Evolutionary conservation across 148 eudicot species (phyloP), one percentile per base, ranked within the genome.

Genomic region (Chenopodium berlandieri): DNA sequence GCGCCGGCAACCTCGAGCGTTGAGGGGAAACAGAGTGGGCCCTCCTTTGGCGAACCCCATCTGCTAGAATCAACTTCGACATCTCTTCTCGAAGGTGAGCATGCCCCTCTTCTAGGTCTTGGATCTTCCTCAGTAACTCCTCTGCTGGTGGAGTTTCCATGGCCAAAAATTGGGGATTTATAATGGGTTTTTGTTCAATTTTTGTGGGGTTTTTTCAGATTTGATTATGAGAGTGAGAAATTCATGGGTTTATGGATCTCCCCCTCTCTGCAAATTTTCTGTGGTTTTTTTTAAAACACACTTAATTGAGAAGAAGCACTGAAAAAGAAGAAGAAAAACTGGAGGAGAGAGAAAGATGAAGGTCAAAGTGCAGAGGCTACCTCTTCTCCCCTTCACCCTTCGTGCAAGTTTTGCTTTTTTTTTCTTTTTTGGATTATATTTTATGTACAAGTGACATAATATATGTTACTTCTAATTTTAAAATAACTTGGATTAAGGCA

Each of bases 1-100:
- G 63, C 77, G 80, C 73, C 48, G 82, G 84, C 13, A 80, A 22
- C 86, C 84, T 76, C 1, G 89, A 72, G 68, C 94, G 86, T 79
- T 90, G 91, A 0, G 98, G 97, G 7, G 97, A 95, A 25, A 93
- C 89, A 0, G 97, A 95, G 81, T 91, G 97, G 25, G 95, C 82
- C 88, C 96, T 73, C 6, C 75, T 83, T 58, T 75, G 80, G 17
- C 75, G 84, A 70, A 73, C 69, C 74, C 73, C 68, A 31, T 76
- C 87, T 1, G 95, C 87, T 13, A 86, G 71, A 82, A 85, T 78
- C 1, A 95, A 88, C 88, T 88, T 90, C 3, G 94, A 90, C 92
- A 95, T 89, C 88, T 95, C 92, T 31, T 93, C 90, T 62, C 89
- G 86, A 50, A 95, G 87, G 70, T 89, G 92, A 22, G 94, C 96